These are phyloP conservation scores for Solanum clarkiae DNA, from an alignment of 257 asterid genomes.

Conservation along the genomic window DNA sequence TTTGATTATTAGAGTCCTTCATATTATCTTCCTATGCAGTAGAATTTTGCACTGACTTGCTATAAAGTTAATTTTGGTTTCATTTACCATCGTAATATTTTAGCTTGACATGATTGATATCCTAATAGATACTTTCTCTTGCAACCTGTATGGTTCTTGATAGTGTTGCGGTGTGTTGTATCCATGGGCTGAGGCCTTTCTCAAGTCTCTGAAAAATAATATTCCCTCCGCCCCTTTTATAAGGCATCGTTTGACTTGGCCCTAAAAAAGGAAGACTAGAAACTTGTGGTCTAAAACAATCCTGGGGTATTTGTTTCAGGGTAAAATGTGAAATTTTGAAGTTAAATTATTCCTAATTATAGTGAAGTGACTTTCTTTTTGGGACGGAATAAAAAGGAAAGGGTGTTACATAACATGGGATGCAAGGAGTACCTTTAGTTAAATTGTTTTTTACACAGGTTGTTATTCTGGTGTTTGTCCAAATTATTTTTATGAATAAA, in stretches of 20 bases:
- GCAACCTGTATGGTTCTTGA: background rate
- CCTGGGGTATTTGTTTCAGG: too few species aligned
- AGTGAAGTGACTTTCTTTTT: too few species aligned
- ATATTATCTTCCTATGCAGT: background rate
- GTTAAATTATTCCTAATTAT: too few species aligned
- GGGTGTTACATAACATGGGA: too few species aligned
- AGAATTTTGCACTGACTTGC: background rate
- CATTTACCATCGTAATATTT: background rate
- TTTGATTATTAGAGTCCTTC: background rate
- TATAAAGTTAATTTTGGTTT: background rate
- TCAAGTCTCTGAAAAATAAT: background rate
- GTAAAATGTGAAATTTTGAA: too few species aligned
- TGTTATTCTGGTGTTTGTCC: background rate
- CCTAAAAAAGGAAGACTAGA: too few species aligned
- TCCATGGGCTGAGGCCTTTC: background rate
- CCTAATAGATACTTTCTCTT: background rate
- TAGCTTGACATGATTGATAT: background rate
- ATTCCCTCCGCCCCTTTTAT: too few species aligned
- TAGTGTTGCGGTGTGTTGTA: background rate
- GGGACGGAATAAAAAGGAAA: too few species aligned
- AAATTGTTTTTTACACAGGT: background rate
- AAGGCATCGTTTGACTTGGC: too few species aligned
- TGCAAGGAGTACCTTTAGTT: background rate
- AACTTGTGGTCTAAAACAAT: too few species aligned
- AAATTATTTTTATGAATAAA: background rate